Base-by-base conservation (phyloP, 306 rosid species). In the Gleditsia sinensis region DNA sequence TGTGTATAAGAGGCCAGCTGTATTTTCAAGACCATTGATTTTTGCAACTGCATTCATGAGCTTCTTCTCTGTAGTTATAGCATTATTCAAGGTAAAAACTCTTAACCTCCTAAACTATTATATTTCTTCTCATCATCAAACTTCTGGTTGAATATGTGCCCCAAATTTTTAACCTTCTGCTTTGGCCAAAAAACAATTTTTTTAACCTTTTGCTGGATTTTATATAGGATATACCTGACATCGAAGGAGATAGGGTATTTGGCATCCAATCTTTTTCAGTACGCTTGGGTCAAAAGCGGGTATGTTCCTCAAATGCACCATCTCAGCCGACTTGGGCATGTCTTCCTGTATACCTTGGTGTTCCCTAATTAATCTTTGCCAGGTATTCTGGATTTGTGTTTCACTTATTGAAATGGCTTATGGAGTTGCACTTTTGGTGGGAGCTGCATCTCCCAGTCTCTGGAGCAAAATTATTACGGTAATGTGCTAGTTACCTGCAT, bases 31-130 rank as follows among this genome's bases (percentile, higher is more conserved):
- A 80, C 85, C 99, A 17, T 57, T 92, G 78, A 82, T 92, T 50
- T 94, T 94, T 20, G 98, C 99, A 59, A 90, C 92, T 50, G 96
- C 93, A 74, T 94, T 94, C 83, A 92, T 94, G 99, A 90, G 96
- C 83, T 94, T 94, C 91, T 94, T 94, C 88, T 94, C 99, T 33
- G 86, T 94, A 43, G 99, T 94, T 78, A 94, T 94, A 32, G 99
- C 99, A 53, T 81, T 94, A 67, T 94, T 94, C 74, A 94, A 94
- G 99, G 99, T 94, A 86, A 69, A 61, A 65, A 6, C 75, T 72
- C 27, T 51, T 68, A 53, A 24, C 55, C 64, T 81, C 51, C 51
- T 45, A 53, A n/a, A 33, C 6, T 25, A 39, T 61, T 28, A n/a
- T 8, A 11, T 51, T 27, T 65, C 54, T 65, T 71, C 68, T 75